Evolutionary conservation across 345 rosid species (phyloP).

Genomic region (Eucalyptus marginata): DNA sequence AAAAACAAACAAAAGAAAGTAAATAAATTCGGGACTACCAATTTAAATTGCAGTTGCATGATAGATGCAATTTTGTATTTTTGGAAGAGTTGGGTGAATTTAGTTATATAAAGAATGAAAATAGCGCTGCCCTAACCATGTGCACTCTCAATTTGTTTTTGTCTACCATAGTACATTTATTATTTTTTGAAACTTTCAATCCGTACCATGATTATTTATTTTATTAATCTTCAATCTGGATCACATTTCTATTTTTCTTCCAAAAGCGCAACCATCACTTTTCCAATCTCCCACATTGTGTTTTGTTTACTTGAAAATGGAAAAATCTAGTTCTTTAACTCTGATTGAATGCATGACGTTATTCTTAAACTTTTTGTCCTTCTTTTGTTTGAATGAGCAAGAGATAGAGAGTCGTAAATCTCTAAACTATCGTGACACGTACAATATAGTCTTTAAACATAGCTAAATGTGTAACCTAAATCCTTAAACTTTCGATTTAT

Average conservation of each 20-base stretch:
- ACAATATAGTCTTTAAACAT: background rate
- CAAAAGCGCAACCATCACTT: background rate
- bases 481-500: background rate
- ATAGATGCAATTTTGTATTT: too few species aligned
- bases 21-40: too few species aligned
- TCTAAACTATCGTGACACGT: background rate
- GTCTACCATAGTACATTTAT: background rate
- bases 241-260: background rate
- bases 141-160: background rate
- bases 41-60: too few species aligned
- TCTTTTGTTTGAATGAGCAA: background rate
- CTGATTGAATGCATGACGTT: accelerated
- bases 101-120: too few species aligned
- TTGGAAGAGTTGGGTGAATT: too few species aligned
- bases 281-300: background rate
- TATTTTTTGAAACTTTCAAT: too few species aligned
- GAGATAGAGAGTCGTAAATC: background rate
- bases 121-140: background rate
- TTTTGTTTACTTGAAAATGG: background rate
- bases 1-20: too few species aligned
- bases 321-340: background rate
- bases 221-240: background rate
- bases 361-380: background rate
- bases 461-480: background rate
- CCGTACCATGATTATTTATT: background rate